Percentiles rank a stretch among this genome's conserved stretches.
phyloP scores from a whole-genome alignment of 768 basidiomycete species.

The Leccinum broughii region DNA sequence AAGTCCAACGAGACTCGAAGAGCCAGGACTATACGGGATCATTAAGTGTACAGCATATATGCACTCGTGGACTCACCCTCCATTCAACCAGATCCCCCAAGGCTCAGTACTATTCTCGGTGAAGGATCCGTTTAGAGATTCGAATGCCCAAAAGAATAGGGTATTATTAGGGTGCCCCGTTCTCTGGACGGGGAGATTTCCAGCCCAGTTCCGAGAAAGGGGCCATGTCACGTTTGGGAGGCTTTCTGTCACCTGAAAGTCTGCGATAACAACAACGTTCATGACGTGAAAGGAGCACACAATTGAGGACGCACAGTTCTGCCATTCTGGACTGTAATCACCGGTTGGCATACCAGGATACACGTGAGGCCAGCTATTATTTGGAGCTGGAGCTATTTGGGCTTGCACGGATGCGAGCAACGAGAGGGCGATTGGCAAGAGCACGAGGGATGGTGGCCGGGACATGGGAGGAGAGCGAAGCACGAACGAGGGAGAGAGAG shows the following conservation, averaged over 20 bases:
- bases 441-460: background rate
- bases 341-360: slow-evolving; percentile 45
- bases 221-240: slow-evolving; percentile 61
- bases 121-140: slow-evolving; percentile 55
- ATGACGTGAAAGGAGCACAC: background rate
- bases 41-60: background rate
- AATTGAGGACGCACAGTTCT: slow-evolving; percentile 46
- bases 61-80: slow-evolving; percentile 46
- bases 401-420: background rate
- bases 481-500: background rate
- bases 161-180: slow-evolving; percentile 63
- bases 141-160: slow-evolving; percentile 65
- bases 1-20: slow-evolving; percentile 63
- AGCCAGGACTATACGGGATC: slow-evolving; percentile 49
- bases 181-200: slow-evolving; percentile 62
- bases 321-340: slow-evolving; percentile 58
- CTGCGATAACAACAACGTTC: slow-evolving; percentile 30
- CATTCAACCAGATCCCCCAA: slow-evolving; percentile 75
- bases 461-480: background rate
- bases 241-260: slow-evolving; percentile 54
- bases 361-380: slow-evolving; percentile 34
- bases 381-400: background rate
- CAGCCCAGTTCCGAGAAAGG: slow-evolving; percentile 55
- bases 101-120: slow-evolving; percentile 47
- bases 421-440: background rate